These are phyloP conservation scores for Penicillium angulare DNA, from an alignment of 495 filamentous ascomycete genomes.

Conservation along the genomic window DNA sequence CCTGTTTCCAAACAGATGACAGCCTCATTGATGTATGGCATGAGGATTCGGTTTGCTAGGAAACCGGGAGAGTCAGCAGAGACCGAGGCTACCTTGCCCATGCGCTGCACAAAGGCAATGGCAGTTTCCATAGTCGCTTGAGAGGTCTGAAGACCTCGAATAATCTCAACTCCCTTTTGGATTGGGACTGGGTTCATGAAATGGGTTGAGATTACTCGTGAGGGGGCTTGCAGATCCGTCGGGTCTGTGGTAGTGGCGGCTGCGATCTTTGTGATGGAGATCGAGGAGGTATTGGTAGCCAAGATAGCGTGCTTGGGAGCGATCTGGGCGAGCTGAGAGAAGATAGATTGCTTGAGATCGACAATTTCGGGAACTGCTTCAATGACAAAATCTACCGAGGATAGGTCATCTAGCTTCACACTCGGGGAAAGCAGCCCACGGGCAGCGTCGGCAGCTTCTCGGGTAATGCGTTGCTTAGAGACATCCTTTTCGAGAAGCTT, in stretches of 20 bases:
- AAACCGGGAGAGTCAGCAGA: constrained; percentile 92
- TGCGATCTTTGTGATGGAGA: constrained; percentile 94
- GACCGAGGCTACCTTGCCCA: constrained; percentile 89
- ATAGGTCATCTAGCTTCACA: constrained; percentile 74
- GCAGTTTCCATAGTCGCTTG: constrained; percentile 75
- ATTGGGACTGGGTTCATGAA: constrained; percentile 99
- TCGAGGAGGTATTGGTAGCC: constrained; percentile 96
- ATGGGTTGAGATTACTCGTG: constrained; percentile 90
- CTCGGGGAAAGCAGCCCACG: constrained; percentile 65
- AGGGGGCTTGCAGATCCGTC: constrained; percentile 74
- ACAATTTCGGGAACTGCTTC: constrained; percentile 96
- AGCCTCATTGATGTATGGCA: constrained; percentile 99
- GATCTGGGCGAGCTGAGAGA: constrained; percentile 77
- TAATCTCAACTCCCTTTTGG: constrained; percentile 97
- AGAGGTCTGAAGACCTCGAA: constrained; percentile 88
- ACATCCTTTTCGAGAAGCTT: constrained; percentile 93
- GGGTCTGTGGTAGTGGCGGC: constrained; percentile 75
- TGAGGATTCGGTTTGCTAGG: constrained; percentile 92
- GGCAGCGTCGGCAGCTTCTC: constrained; percentile 69
- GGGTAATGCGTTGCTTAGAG: constrained; percentile 74
- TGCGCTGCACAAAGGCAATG: constrained; percentile 80
- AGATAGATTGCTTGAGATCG: constrained; percentile 82
- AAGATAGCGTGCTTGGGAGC: constrained; percentile 86
- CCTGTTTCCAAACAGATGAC: constrained; percentile 95
- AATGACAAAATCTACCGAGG: constrained; percentile 92